These are phyloP conservation scores for Tulasnella sp. DNA, from an alignment of 768 basidiomycete species.

Conservation along the genomic window DNA sequence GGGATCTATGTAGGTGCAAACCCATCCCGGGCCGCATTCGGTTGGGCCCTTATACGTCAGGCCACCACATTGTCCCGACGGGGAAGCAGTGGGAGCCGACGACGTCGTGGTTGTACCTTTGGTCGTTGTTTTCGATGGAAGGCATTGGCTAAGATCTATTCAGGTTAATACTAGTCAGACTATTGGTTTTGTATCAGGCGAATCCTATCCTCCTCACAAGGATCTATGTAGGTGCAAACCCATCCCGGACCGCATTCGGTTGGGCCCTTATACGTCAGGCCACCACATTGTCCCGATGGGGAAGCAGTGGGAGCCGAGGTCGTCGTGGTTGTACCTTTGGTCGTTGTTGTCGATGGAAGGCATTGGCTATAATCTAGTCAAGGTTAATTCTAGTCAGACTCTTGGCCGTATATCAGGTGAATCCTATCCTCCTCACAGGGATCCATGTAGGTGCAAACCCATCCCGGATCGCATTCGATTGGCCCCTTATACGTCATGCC, in stretches of 20 bases:
- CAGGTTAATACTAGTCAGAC: not conserved
- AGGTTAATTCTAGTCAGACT: no score
- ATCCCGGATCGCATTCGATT: not conserved
- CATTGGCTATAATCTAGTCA: slow-evolving; percentile 5
- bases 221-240: not conserved
- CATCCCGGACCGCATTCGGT: not conserved
- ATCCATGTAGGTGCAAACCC: not conserved
- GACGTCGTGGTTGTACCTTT: not conserved
- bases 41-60: not conserved
- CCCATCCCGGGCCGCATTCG: not conserved
- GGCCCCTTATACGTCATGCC: not conserved
- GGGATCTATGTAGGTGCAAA: not conserved
- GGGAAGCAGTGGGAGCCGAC: not conserved
- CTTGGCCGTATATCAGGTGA: no score
- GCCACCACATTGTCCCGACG: not conserved
- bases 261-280: not conserved
- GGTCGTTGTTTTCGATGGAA: not conserved
- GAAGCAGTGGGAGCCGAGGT: not conserved
- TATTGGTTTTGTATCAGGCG: no score
- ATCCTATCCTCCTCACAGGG: not conserved
- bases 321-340: not conserved
- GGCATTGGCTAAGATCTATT: not conserved
- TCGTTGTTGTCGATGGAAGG: not conserved
- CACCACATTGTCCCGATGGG: not conserved
- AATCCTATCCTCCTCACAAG: not conserved